A percentile compares a stretch with the other conserved stretches of the same genome.
phyloP scores from a whole-genome alignment of 2,329 filamentous ascomycete species.

The Aureobasidium sp. region DNA sequence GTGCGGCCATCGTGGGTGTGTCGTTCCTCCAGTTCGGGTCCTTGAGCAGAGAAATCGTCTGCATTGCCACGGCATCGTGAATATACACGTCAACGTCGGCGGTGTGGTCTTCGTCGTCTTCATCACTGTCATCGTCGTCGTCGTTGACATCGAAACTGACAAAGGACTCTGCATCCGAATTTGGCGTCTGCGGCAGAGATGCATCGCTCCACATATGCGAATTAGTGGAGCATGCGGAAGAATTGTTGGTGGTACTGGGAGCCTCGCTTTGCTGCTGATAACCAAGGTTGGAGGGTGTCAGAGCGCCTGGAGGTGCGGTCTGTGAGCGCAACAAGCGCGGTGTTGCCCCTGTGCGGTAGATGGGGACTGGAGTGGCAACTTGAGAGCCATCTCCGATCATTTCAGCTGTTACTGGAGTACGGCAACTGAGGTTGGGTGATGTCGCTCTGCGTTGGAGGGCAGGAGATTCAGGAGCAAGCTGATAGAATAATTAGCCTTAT shows the following conservation, averaged over 20 bases:
- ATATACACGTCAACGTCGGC: neutral
- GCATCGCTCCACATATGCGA: constrained; percentile 25
- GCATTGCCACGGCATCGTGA: constrained; percentile 2
- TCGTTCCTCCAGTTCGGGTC: constrained; percentile 8
- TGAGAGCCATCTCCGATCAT: constrained; percentile 3
- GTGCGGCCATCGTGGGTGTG: neutral
- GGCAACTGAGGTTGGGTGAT: constrained; percentile 9
- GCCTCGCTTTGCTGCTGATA: constrained; percentile 17
- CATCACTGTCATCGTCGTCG: neutral
- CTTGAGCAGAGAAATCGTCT: neutral
- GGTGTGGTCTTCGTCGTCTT: neutral
- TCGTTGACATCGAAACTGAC: constrained; percentile 17
- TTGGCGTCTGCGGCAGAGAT: constrained; percentile 26
- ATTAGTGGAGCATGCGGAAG: constrained; percentile 17
- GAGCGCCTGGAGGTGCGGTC: constrained; percentile 23
- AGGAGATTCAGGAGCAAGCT: constrained; percentile 14
- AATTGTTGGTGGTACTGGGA: constrained; percentile 12
- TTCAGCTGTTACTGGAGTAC: constrained; percentile 3
- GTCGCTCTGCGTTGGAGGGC: constrained; percentile 7
- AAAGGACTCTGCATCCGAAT: constrained; percentile 16
- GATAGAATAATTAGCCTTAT: neutral
- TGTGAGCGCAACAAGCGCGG: constrained; percentile 23
- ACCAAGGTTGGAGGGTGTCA: constrained; percentile 18
- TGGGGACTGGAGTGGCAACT: constrained; percentile 15
- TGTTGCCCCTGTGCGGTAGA: constrained; percentile 17